Evolutionary conservation across 768 basidiomycete species (phyloP), one percentile per base, ranked within the genome.

Genomic region (Rubroboletus pulcherrimus): DNA sequence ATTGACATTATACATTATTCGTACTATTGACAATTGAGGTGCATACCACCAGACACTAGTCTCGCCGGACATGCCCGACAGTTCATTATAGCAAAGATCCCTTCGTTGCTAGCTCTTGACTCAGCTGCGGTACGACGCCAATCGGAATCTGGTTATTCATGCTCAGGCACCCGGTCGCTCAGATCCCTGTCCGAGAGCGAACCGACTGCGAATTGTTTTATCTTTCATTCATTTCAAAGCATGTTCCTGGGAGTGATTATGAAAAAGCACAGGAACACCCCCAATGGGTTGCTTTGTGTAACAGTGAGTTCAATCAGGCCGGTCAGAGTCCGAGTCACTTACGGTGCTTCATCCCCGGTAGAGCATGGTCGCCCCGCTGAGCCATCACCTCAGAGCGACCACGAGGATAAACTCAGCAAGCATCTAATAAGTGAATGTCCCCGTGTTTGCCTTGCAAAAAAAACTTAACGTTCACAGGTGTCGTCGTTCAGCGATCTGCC

Each of bases 161-260:
- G 39, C 62, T 67, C 37, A 65, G 24, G 47, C 39, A 43, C 42
- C 37, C 26, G 29, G 31, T 45, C 17, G 10, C 51, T 57, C 60
- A 93, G 90, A 81, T 94, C 43, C 81, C 86, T 9, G 59, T 67
- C 9, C 83, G 79, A 59, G 90, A 93, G 67, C 79, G 93, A 39
- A 74, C 72, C n/a, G 93, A 95, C 63, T 82, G 84, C 47, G 93
- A 96, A 70, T 67, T 91, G 26, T 89, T 89, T 66, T 96, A 93
- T 71, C 76, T 93, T 47, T 87, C 89, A 11, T 75, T 78, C 58
- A 73, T 91, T 58, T 75, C 77, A 50, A 79, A 77, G 44, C 68
- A 80, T 39, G 77, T 75, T 30, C 72, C 74, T 39, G 64, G 66
- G 11, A 51, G 58, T 38, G 73, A 79, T 37, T 73, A 79, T 19